phyloP scores from a whole-genome alignment of 208 protist genomes.

The Trypanosoma rangeli region DNA sequence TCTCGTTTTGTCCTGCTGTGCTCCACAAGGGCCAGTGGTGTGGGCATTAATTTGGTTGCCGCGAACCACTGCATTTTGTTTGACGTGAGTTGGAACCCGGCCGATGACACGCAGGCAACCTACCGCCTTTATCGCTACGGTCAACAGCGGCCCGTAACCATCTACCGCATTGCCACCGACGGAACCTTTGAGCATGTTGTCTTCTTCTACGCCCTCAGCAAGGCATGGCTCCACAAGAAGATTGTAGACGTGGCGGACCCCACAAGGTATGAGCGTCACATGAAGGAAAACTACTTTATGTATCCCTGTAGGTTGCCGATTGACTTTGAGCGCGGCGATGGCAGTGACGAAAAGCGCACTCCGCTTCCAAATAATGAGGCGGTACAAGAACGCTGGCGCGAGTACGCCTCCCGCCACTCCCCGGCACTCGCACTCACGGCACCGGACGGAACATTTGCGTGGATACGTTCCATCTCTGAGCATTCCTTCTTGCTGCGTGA shows the following conservation, averaged over 20 bases:
- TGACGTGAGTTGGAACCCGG: conserved; percentile 93
- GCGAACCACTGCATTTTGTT: conserved; percentile 95
- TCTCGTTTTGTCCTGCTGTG: conserved; percentile 77
- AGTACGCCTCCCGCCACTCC: conserved; percentile 23
- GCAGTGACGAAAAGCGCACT: background rate
- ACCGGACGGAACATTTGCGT: conserved; percentile 11
- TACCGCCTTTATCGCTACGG: conserved; percentile 95
- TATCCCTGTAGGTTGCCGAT: conserved; percentile 68
- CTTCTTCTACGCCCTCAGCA: conserved; percentile 83
- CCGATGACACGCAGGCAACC: conserved; percentile 90
- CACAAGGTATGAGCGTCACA: conserved; percentile 66
- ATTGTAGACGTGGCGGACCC: conserved; percentile 80
- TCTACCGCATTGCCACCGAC: conserved; percentile 92
- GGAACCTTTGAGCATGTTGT: conserved; percentile 94
- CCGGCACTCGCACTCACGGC: conserved; percentile 18
- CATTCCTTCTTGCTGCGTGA: conserved; percentile 71
- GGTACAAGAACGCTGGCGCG: conserved; percentile 16
- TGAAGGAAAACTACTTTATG: conserved; percentile 65
- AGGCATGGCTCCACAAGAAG: conserved; percentile 87
- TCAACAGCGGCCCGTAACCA: conserved; percentile 82
- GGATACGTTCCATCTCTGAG: conserved; percentile 55
- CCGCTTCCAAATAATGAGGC: conserved; percentile 23
- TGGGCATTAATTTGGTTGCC: conserved; percentile 92
- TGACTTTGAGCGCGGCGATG: conserved; percentile 18
- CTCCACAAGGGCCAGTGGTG: conserved; percentile 90